These are phyloP conservation scores for Trichoderma atroviride DNA, from an alignment of 2,329 filamentous ascomycete genomes.

Conservation along the genomic window DNA sequence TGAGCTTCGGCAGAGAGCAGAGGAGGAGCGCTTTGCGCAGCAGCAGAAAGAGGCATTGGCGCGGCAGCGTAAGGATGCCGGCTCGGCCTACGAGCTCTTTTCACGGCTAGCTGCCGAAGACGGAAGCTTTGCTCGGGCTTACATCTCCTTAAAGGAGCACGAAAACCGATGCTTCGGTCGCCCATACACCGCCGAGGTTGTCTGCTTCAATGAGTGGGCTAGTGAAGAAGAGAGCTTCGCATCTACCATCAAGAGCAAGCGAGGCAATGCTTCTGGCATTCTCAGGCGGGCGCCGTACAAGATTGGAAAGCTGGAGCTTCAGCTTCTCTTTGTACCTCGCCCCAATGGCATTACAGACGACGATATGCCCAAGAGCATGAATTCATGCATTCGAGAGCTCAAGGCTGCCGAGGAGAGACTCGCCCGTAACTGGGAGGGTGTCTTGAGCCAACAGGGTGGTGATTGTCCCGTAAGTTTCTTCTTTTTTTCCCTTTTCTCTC, in stretches of 20 bases:
- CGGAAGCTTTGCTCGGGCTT: constrained; percentile 91
- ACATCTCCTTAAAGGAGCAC: constrained; percentile 91
- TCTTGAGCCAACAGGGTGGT: constrained; percentile 93
- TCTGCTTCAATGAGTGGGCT: constrained; percentile 99
- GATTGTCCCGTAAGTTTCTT: constrained; percentile 90
- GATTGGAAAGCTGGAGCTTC: constrained; percentile 90
- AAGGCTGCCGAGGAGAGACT: constrained; percentile 83
- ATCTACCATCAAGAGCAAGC: constrained; percentile 94
- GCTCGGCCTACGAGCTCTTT: constrained; percentile 82
- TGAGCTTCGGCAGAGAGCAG: constrained; percentile 80
- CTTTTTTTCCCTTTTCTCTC: neutral
- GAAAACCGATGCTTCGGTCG: constrained; percentile 86
- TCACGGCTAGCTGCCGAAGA: constrained; percentile 86
- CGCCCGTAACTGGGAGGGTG: constrained; percentile 80
- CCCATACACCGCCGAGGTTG: constrained; percentile 83
- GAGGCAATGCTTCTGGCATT: constrained; percentile 63
- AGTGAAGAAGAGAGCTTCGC: constrained; percentile 77
- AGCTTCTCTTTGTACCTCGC: constrained; percentile 91
- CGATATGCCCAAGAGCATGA: constrained; percentile 99
- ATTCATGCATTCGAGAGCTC: constrained; percentile 90
- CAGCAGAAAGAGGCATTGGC: constrained; percentile 66
- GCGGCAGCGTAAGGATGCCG: constrained; percentile 63
- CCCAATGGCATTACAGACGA: constrained; percentile 85
- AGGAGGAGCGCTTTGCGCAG: constrained; percentile 72
- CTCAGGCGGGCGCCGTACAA: constrained; percentile 92